Base-by-base conservation (phyloP, 305 asterid species). In the Fraxinus latifolia region DNA sequence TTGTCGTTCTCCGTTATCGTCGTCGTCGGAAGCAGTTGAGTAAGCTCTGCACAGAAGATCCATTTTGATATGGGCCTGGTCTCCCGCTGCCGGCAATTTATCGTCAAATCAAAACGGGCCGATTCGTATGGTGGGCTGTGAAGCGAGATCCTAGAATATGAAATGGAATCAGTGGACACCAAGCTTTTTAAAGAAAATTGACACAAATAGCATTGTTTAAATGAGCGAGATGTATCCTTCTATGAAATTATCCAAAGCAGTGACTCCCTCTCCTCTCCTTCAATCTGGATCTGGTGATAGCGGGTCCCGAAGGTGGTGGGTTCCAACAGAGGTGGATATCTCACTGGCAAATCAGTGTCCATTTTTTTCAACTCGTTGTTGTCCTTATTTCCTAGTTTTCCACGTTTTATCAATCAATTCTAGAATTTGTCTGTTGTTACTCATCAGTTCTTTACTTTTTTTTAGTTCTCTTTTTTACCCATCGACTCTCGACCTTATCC, bases 31-130 rank as follows among this genome's bases (percentile, higher is more conserved):
- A 75, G 90, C 82, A 42, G 91, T 47, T 15, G 92, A 86, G 87
- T 96, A 94, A 3, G 96, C 91, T 79, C 87, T 83, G 84, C 87
- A 83, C 71, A 96, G 91, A 77, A 92, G 95, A 84, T 96, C 98
- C 98, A 94, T 95, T 29, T 65, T 32, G 19, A 76, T 6, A 7
- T 27, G 81, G 75, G 73, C 75, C 74, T 29, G 3, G 4, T 44
- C 58, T 12, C 58, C 14, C 58, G 58, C 17, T 44, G 19, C 17
- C 58, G 0, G 17, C 19, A 0, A 44, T 44, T 44, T 44, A 14
- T 44, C 17, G 17, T 44, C 6, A 44, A 44, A 44, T 44, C 17
- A 44, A 44, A 44, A 44, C 19, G 58, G 58, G 58, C 58, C 58
- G 58, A 2, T 44, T 44, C 17, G 6, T 14, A 44, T 44, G 55